Conservation (phyloP, 1,284 basidiomycete species). For the Neotropicomus parvogracilis region DNA sequence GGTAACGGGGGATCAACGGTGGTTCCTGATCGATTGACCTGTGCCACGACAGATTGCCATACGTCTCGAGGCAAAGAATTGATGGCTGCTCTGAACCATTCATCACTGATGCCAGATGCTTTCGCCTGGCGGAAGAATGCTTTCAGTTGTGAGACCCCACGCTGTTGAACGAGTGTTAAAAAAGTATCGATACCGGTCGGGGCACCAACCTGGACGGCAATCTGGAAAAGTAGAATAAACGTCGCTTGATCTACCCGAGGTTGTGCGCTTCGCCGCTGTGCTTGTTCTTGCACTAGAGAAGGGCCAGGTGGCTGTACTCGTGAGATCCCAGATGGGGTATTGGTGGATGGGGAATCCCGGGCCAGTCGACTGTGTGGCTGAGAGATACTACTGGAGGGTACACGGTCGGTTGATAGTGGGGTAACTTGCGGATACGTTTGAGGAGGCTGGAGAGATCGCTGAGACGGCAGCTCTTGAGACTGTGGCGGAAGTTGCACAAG, state of each 20-base stretch:
- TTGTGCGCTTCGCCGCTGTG: not conserved
- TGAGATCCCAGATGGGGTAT: not conserved
- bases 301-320: constrained; percentile 1
- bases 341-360: not conserved
- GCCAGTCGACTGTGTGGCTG: constrained; percentile 10
- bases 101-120: constrained; percentile 16
- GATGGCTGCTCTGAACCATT: constrained; percentile 24
- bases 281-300: constrained; percentile 4
- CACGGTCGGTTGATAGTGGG: not conserved
- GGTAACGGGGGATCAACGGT: not conserved
- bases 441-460: not conserved
- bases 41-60: constrained; percentile 12
- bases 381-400: not conserved
- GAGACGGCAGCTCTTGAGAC: constrained; percentile 2
- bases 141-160: constrained; percentile 15
- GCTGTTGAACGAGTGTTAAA: constrained; percentile 15
- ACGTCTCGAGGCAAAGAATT: constrained; percentile 18
- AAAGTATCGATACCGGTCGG: not conserved
- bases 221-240: constrained; percentile 28
- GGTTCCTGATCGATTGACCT: constrained; percentile 4
- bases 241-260: constrained; percentile 7
- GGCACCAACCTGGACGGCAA: constrained; percentile 19
- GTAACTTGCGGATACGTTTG: not conserved
- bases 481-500: not conserved
- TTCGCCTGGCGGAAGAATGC: constrained; percentile 15